Evolutionary conservation across 306 rosid species (phyloP).

Genomic region (Vachellia collinsii): DNA sequence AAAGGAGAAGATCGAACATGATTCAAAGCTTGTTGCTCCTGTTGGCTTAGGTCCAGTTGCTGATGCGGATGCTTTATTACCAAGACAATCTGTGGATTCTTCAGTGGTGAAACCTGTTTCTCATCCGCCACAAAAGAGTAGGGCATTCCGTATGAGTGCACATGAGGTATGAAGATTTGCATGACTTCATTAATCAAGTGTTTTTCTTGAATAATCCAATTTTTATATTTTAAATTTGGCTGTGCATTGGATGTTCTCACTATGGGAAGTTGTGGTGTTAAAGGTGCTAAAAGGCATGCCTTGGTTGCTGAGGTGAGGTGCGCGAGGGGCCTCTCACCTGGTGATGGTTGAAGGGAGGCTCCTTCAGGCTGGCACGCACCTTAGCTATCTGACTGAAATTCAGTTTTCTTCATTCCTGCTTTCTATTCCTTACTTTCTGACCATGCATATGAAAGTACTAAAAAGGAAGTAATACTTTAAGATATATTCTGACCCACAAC

Average conservation of each 20-base stretch:
- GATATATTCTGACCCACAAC: neutral
- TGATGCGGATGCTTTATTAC: conserved; percentile 38
- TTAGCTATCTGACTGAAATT: neutral
- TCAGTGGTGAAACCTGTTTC: conserved; percentile 40
- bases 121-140: conserved; percentile 55
- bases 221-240: conserved; percentile 18
- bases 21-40: conserved; percentile 48
- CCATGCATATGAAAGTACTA: neutral
- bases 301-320: neutral
- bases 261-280: neutral
- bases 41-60: conserved; percentile 38
- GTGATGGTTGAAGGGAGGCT: neutral
- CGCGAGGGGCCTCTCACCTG: neutral
- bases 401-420: neutral
- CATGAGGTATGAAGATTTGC: conserved; percentile 69
- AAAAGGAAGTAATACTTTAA: neutral
- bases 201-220: conserved; percentile 15
- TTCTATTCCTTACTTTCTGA: neutral
- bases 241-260: neutral
- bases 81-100: conserved; percentile 45
- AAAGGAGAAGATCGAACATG: conserved; percentile 55
- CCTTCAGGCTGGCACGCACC: neutral
- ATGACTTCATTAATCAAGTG: neutral
- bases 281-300: neutral
- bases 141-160: conserved; percentile 82